Base-by-base conservation (phyloP, 345 rosid species). In the Moricandia arvensis region DNA sequence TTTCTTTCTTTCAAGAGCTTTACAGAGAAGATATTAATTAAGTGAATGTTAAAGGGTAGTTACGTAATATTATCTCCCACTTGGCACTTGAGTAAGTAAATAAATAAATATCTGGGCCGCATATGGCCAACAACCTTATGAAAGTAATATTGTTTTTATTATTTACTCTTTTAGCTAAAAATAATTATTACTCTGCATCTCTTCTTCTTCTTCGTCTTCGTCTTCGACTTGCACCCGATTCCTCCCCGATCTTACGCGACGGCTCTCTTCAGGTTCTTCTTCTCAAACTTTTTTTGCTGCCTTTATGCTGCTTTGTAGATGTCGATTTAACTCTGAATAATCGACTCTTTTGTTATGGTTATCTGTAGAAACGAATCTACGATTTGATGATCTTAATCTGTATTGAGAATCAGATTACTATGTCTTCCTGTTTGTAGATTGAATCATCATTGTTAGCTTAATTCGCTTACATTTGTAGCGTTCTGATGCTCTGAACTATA, bases 241-340 rank as follows among this genome's bases (percentile, higher is more conserved):
- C 11, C 76, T 58, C 26, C 71, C 70, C 59, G 80, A 76, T 76
- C 80, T 76, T 55, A 76, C 75, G 71, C 71, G 17, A 65, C 54
- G 54, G 26, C 43, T 57, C 71, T 13, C 4, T 59, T 64, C 71
- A 77, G 76, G 76, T 69, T 53, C 51, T 51, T 38, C 63, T 68
- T 34, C 67, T 8, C 16, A 2, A 0, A 16, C 17, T 27, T 43
- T 7, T 15, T 54, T 30, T 1, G 2, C 29, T 18, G 10, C 4
- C 1, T 49, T 4, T 35, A n/a, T 16, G 18, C 21, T 33, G 26
- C 61, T 27, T 7, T 27, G 24, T 34, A 3, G 27, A 54, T 75
- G 17, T 21, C 7, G 33, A 54, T 61, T 35, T 11, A 41, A 8
- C 58, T n/a, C n/a, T n/a, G n/a, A n/a, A 54, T 8, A n/a, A 6